Conservation (phyloP, 257 asterid species). For the Nicotiana knightiana region DNA sequence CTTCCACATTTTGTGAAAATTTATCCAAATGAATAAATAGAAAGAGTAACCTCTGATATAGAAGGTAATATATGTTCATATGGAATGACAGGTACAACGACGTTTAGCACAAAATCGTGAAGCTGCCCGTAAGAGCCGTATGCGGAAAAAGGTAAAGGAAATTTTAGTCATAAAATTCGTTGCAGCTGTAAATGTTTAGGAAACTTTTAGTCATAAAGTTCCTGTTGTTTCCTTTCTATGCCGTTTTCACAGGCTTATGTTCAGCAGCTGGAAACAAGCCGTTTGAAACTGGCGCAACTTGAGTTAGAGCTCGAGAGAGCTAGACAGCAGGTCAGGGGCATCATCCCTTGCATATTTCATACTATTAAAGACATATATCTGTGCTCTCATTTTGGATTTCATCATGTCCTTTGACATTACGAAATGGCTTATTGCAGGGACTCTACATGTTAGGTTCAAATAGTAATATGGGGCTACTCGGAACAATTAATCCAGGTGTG, state of each 20-base stretch:
- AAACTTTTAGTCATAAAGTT: not conserved
- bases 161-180: not conserved
- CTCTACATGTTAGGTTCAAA: slow-evolving; percentile 43
- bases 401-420: not conserved
- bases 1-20: not conserved
- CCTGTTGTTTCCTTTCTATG: not conserved
- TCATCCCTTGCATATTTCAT: not conserved
- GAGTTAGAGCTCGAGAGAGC: slow-evolving; percentile 85
- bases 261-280: slow-evolving; percentile 79
- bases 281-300: slow-evolving; percentile 82
- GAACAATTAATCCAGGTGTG: slow-evolving; percentile 50
- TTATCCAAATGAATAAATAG: not conserved
- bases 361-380: not conserved
- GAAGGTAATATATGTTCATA: not conserved
- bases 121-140: slow-evolving; percentile 92
- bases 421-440: slow-evolving; percentile 37
- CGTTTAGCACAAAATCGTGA: slow-evolving; percentile 93
- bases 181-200: not conserved
- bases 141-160: slow-evolving; percentile 69
- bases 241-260: slow-evolving; percentile 62
- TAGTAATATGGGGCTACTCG: slow-evolving; percentile 42
- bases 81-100: slow-evolving; percentile 48
- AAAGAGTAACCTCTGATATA: not conserved
- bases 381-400: not conserved
- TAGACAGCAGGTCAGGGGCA: slow-evolving; percentile 52